A percentile compares a stretch with the other conserved stretches of the same genome.
Conservation (phyloP, 768 basidiomycete genomes). For the Coprinopsis marcescibilis region DNA sequence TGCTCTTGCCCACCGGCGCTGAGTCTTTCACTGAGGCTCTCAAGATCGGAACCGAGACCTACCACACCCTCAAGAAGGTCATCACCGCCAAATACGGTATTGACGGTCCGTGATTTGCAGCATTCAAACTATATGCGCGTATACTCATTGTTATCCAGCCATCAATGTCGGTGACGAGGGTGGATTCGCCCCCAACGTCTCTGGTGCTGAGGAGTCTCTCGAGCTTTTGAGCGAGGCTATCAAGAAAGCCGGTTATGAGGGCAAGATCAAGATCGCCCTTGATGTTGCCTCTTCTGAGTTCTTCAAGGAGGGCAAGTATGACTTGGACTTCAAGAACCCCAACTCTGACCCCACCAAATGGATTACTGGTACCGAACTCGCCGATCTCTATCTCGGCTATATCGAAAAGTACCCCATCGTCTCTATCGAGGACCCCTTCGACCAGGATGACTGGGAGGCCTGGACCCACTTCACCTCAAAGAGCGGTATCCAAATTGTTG, state of each 20-base stretch:
- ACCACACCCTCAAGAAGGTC: conserved; percentile 98
- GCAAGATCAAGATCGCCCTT: conserved; percentile 97
- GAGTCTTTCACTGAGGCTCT: conserved; percentile 90
- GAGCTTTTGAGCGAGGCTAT: conserved; percentile 95
- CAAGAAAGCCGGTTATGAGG: conserved; percentile 96
- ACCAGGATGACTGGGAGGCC: conserved; percentile 99
- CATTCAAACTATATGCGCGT: conserved; percentile 13
- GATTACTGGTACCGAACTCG: conserved; percentile 90
- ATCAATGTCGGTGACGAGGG: conserved; percentile 99
- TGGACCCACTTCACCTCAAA: conserved; percentile 88
- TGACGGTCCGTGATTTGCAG: conserved; percentile 56
- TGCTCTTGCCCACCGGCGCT: conserved; percentile 96
- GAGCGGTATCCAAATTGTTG: conserved; percentile 83
- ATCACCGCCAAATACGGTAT: conserved; percentile 99
- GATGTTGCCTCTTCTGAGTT: conserved; percentile 99
- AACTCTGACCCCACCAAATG: conserved; percentile 97
- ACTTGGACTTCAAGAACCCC: conserved; percentile 98
- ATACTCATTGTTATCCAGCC: conserved; percentile 40
- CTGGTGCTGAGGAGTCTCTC: conserved; percentile 94
- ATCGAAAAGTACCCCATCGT: conserved; percentile 93
- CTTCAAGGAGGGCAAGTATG: conserved; percentile 99
- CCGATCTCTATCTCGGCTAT: conserved; percentile 83
- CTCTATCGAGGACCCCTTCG: conserved; percentile 97
- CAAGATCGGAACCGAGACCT: conserved; percentile 98
- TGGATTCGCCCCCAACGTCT: conserved; percentile 98